Base-by-base conservation (phyloP, 208 protist genomes). In the Paratrypanosoma confusum region DNA sequence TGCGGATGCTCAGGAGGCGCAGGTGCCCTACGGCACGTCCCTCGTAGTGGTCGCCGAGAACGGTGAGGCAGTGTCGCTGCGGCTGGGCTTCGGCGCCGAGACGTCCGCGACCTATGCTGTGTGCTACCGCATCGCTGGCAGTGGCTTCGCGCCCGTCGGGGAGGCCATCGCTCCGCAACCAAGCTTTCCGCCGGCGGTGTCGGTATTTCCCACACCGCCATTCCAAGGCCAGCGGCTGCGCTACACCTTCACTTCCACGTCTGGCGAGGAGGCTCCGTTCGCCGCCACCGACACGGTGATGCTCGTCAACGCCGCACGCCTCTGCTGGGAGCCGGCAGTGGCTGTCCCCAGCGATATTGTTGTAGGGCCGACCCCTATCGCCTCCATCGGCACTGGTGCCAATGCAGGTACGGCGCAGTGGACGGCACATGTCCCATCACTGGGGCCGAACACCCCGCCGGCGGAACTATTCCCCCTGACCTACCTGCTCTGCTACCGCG, bases 401-500 rank as follows among this genome's bases (percentile, higher is more conserved):
- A 48, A 38, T 2, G 17, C 28, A 8, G 44, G n/a, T 0, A 16
- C 43, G 16, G 51, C 53, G 14, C 31, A 49, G 33, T 87, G 80
- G 81, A 35, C 28, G 0, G 70, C 56, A 13, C 78, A 87, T 51
- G 68, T 93, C 3, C 85, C 85, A 3, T 90, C 81, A 1, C 48
- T 93, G 4, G 85, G 85, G 13, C 85, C 85, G 10, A 50, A 63
- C 44, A 65, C 70, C 7, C 64, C 72, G 4, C 18, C 50, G 3
- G 17, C 28, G 31, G 31, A 28, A 20, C 57, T 70, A 3, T 93
- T 89, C 53, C 85, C 85, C 10, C 50, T 78, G 7, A 32, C 39
- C 17, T 86, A 83, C 52, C n/a, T 64, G 16, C 48, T 90, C 17
- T 93, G 85, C 54, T 90, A 87, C 61, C 81, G 78, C 20, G 48